Percentiles rank a stretch among this genome's conserved stretches.
These are phyloP conservation scores for Torulaspora quercuum DNA, from an alignment of 805 yeast genomes.

Conservation along the genomic window DNA sequence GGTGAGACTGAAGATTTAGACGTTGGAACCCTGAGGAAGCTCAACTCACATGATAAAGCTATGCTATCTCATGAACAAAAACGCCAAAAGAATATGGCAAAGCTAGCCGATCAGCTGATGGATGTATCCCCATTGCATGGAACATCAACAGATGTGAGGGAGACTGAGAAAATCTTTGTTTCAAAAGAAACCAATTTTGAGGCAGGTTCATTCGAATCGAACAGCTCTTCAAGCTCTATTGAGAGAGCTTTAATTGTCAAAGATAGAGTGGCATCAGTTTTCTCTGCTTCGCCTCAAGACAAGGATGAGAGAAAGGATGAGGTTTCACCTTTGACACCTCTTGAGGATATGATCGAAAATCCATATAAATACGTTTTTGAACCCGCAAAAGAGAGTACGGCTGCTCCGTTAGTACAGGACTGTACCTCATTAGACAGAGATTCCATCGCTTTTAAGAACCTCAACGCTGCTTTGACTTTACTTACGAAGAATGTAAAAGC, in stretches of 20 bases:
- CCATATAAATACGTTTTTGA: conserved; percentile 30
- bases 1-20: not conserved
- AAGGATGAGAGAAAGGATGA: conserved; percentile 10
- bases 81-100: conserved; percentile 17
- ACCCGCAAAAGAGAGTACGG: conserved; percentile 5
- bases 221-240: conserved; percentile 20
- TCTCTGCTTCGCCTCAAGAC: conserved; percentile 11
- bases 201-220: conserved; percentile 1
- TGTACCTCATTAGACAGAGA: conserved; percentile 10
- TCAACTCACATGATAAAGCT: conserved; percentile 4
- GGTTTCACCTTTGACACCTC: conserved; percentile 24
- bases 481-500: conserved; percentile 7
- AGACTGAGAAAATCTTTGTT: not conserved
- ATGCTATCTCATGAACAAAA: conserved; percentile 15
- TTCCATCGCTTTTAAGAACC: conserved; percentile 11
- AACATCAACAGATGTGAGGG: not conserved
- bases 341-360: conserved; percentile 15
- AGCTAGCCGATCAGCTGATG: conserved; percentile 13
- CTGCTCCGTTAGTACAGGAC: conserved; percentile 11
- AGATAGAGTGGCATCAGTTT: conserved; percentile 15
- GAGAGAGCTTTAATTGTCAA: conserved; percentile 18
- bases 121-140: conserved; percentile 10
- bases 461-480: conserved; percentile 10
- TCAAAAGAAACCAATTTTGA: conserved; percentile 1
- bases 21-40: conserved; percentile 3